Percentiles rank a stretch among this genome's conserved stretches.
phyloP scores from a whole-genome alignment of 345 rosid species.

The Acer yangbiense region DNA sequence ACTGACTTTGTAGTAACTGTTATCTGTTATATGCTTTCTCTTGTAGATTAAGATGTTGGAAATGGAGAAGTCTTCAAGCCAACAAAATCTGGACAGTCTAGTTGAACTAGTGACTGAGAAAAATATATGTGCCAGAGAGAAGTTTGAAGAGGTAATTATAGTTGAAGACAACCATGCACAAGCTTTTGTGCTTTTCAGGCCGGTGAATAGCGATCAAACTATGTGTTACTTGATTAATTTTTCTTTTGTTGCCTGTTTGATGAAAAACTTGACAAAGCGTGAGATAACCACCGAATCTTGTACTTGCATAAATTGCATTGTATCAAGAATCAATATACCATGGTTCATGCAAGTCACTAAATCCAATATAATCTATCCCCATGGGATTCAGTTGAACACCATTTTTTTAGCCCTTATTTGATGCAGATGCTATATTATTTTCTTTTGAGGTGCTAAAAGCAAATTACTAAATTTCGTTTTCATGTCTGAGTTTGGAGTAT shows the following conservation, averaged over 20 bases:
- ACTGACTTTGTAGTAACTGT: background rate
- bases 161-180: slow-evolving; percentile 11
- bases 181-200: background rate
- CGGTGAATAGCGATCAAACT: background rate
- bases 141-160: slow-evolving; percentile 67
- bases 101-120: slow-evolving; percentile 61
- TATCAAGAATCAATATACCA: background rate
- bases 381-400: background rate
- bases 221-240: background rate
- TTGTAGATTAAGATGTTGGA: slow-evolving; percentile 68
- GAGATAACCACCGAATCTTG: background rate
- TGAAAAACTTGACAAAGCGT: slow-evolving; percentile 4
- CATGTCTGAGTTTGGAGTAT: background rate
- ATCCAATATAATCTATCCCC: background rate
- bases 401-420: background rate
- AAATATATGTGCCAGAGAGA: slow-evolving; percentile 52
- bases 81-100: slow-evolving; percentile 60
- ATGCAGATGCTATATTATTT: background rate
- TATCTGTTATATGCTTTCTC: slow-evolving; percentile 10
- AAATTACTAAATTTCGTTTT: background rate
- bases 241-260: background rate
- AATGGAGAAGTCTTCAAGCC: slow-evolving; percentile 66
- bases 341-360: background rate
- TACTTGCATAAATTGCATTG: background rate
- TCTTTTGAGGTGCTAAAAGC: background rate